Base-by-base conservation (phyloP, 768 basidiomycete genomes). In the Lanmaoa rubissima region DNA sequence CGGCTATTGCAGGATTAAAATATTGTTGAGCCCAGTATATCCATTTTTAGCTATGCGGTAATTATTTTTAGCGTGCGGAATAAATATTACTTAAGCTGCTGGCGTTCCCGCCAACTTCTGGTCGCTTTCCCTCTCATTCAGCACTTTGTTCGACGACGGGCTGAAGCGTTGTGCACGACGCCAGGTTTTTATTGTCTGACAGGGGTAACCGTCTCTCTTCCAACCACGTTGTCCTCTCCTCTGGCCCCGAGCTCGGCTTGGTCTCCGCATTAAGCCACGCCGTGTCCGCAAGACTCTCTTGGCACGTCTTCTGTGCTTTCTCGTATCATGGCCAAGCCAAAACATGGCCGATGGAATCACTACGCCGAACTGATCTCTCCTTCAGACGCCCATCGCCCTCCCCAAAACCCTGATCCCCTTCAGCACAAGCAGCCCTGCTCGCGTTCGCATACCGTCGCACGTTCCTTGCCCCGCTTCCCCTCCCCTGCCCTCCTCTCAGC, bases 311-410 rank as follows among this genome's bases (percentile, higher is more conserved):
- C 67, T 58, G 61, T 66, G 66, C 61, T 64, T 70, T 67, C 65
- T 73, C 67, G 68, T 63, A 70, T 71, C 63, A 80, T 82, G 79
- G 81, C 82, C 80, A 82, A 81, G 81, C 79, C 78, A 74, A 76
- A 75, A 59, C 65, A 72, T 72, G 65, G 68, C 69, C 64, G 69
- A 58, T 65, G 63, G 44, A 59, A 72, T 53, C 61, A 65, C 62
- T 53, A 53, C 59, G 49, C 65, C 62, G 53, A 60, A 49, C 48
- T 21, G 21, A 17, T 41, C 61, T 58, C 50, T 43, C 48, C 50
- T 44, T 52, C 48, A 51, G 59, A 34, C 53, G 0, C 39, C 26
- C 53, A 28, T 45, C 48, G 2, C 48, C 14, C 28, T 47, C 35
- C 51, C 41, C 40, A 59, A 59, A 54, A 61, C 67, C 61, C 54